Evolutionary conservation across 345 rosid genomes (phyloP).

Genomic region (Erodium maritimum): DNA sequence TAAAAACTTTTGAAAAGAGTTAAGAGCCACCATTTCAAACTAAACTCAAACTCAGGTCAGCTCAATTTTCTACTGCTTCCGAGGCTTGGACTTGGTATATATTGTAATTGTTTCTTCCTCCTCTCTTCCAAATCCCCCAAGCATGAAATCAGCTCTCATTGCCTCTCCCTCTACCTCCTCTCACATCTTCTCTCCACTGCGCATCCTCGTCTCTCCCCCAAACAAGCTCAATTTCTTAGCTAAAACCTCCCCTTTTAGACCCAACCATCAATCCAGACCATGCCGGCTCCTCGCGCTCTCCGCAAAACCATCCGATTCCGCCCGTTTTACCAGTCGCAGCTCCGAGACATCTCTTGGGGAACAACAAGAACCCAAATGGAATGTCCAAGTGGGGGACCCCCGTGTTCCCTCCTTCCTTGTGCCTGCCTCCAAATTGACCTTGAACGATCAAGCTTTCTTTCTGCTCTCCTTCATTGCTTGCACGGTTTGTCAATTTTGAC

Average conservation of each 20-base stretch:
- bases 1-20: too few relatives aligned
- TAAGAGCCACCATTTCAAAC: too few relatives aligned
- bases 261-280: background rate
- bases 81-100: too few relatives aligned
- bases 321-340: background rate
- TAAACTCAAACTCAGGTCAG: too few relatives aligned
- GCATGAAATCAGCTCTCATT: background rate
- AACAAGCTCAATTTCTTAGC: background rate
- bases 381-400: conserved; percentile 38
- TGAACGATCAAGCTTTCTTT: conserved; percentile 61
- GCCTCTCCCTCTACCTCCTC: background rate
- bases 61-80: too few relatives aligned
- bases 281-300: background rate
- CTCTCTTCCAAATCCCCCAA: background rate
- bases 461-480: conserved; percentile 69
- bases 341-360: background rate
- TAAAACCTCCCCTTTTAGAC: background rate
- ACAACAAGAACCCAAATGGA: conserved; percentile 14
- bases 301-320: background rate
- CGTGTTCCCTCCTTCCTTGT: conserved; percentile 29
- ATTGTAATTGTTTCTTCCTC: background rate
- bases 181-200: too few relatives aligned
- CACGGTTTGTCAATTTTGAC: conserved; percentile 36
- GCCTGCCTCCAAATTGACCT: conserved; percentile 35
- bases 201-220: background rate